These are phyloP conservation scores for Globisporangium camurandrum DNA, from an alignment of 352 stramenopile genomes.

Conservation along the genomic window DNA sequence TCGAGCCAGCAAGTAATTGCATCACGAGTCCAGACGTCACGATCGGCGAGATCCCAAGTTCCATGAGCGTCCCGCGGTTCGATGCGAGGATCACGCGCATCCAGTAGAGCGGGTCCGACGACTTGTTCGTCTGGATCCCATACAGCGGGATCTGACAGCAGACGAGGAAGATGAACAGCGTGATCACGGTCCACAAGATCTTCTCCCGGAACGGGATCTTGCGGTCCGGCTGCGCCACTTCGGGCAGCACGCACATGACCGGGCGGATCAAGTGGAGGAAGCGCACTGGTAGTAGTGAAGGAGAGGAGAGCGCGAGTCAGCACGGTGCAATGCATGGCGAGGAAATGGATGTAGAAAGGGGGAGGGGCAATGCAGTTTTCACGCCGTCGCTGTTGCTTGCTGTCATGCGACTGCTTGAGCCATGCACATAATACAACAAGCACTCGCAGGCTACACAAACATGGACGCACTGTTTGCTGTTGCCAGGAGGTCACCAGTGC, in stretches of 20 bases:
- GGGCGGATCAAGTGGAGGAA: conserved; percentile 98
- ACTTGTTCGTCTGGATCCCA: conserved; percentile 97
- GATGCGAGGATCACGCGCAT: conserved; percentile 99
- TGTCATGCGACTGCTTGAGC: too few relatives aligned
- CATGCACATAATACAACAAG: too few relatives aligned
- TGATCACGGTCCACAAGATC: conserved; percentile 99
- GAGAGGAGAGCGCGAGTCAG: too few relatives aligned
- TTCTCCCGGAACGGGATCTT: conserved; percentile 99
- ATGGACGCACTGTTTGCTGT: conserved; percentile 13
- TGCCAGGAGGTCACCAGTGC: conserved; percentile 11
- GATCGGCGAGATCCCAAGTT: conserved; percentile 98
- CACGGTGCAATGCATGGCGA: too few relatives aligned
- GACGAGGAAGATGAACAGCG: conserved; percentile 99
- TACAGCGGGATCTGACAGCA: conserved; percentile 99
- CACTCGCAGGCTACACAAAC: too few relatives aligned
- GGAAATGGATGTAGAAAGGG: too few relatives aligned
- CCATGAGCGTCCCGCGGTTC: conserved; percentile 98
- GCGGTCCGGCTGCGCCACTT: conserved; percentile 94
- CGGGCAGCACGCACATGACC: conserved; percentile 97
- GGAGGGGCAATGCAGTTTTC: too few relatives aligned
- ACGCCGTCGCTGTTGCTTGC: too few relatives aligned
- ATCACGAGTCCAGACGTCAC: conserved; percentile 99
- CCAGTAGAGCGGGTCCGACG: conserved; percentile 99
- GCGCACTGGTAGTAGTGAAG: conserved; percentile 59
- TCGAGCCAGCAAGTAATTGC: conserved; percentile 96